Base-by-base conservation (phyloP, 306 rosid species). In the Delonix regia region DNA sequence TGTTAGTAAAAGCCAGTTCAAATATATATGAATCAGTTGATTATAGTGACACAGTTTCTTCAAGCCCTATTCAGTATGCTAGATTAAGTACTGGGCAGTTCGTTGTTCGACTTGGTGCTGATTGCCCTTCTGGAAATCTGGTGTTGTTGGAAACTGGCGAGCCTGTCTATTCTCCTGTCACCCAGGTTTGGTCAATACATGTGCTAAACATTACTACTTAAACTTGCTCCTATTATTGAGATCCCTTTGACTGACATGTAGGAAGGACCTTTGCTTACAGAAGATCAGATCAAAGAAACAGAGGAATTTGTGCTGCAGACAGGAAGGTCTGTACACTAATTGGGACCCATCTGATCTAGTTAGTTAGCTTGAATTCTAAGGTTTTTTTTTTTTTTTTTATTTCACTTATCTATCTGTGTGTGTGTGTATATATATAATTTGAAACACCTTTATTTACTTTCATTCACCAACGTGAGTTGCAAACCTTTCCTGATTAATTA, bases 221-320 rank as follows among this genome's bases (percentile, higher is more conserved):
- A 57, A 48, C 78, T 48, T 81, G 69, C 66, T 82, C 79, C 83
- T 41, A 18, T 82, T 57, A 52, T 25, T 77, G 81, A 83, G 78
- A 67, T 81, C 44, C 74, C 47, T 81, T 10, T 75, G 77, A 66
- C 44, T 69, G 62, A 63, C 71, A 38, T 90, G 74, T 79, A 96
- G 99, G 98, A 93, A 84, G 97, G 83, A 60, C 97, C 94, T 60
- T 83, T 96, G 88, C 96, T 93, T 65, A 93, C 99, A 12, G 97
- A 96, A 87, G 99, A 93, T 73, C 83, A 90, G 72, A 90, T 96
- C 75, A 93, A 90, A 85, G 99, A 91, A 89, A 91, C 90, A 1
- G 98, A 93, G 91, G 99, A 96, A 85, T 91, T 93, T 77, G 92
- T 96, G 83, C 91, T 96, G 82, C 98, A 90, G 77, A 96, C 99